Evolutionary conservation across 2,329 filamentous ascomycete genomes (phyloP), one percentile per base, ranked within the genome.

Genomic region (Ceratocystis papillata): DNA sequence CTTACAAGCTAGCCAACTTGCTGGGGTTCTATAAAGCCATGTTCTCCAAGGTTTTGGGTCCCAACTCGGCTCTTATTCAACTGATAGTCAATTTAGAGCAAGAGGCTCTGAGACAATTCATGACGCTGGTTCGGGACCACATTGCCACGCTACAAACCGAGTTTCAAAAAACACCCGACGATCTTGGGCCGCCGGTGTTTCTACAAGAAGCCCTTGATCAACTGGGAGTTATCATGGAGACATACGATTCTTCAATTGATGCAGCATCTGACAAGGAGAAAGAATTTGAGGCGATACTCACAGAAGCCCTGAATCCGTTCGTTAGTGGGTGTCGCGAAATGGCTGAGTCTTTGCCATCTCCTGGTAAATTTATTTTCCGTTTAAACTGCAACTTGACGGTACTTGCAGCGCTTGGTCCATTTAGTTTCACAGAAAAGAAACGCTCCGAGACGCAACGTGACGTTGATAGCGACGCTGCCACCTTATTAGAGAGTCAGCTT

Each of bases 1-100:
- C 90, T 44, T 99, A 96, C 78, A 94, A 91, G 73, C 85, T 97
- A 50, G 87, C 90, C 10, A 96, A 96, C 71, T 79, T 99, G 1
- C 81, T 97, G 53, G 86, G 84, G 50, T 99, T 99, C 76, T 99
- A 99, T 76, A 86, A 84, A 37, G 81, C 84, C 69, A 96, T 92
- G 0, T 96, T 97, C 73, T 78, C 84, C 17, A 93, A 88, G 70
- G 79, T 97, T 0, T 79, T 97, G 0, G 87, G 89, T 1, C 71
- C 80, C 1, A 80, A 86, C 10, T 89, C 90, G 0, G 79, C 82
- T 7, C 79, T 96, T 0, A 79, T 92, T 0, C 85, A 88, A 2
- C 81, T 86, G 1, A 83, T 96, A 63, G 76, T 78, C 3, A 81
- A 79, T 2, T 78, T 96, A 0, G 87, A 94, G 73, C 81, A 84